Evolutionary conservation across 2,329 filamentous ascomycete species (phyloP).

Genomic region (Hymenotorrendiella dingleyae): DNA sequence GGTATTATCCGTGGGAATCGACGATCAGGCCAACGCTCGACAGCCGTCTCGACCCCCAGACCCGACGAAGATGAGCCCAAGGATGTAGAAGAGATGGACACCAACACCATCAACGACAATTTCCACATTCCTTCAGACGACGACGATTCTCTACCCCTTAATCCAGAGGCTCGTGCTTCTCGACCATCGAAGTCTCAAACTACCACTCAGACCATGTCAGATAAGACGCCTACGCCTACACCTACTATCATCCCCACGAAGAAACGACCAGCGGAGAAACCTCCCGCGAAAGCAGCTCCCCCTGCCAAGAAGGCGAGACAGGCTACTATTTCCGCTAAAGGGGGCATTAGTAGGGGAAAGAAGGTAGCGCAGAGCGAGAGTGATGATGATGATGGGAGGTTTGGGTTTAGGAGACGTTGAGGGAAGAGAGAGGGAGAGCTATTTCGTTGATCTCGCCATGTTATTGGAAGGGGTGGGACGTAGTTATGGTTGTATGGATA

Average conservation of each 20-base stretch:
- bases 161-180: background rate
- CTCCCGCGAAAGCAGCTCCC: constrained; percentile 16
- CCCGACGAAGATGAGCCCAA: background rate
- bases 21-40: background rate
- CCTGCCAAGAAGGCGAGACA: constrained; percentile 25
- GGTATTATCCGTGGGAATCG: background rate
- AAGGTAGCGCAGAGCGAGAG: constrained; percentile 23
- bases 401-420: constrained; percentile 24
- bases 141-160: background rate
- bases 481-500: constrained; percentile 1
- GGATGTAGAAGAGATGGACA: background rate
- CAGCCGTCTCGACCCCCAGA: background rate
- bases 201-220: background rate
- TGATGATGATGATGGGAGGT: constrained; percentile 27
- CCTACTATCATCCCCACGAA: constrained; percentile 4
- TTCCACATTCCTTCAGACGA: no score
- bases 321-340: constrained; percentile 5
- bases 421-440: no score
- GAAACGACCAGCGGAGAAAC: constrained; percentile 23
- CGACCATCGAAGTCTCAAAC: background rate
- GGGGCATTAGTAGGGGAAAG: constrained; percentile 5
- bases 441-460: no score
- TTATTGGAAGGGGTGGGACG: no score
- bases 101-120: no score
- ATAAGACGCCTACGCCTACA: background rate